A percentile compares a stretch with the other conserved stretches of the same genome.
These are phyloP conservation scores for Bruguiera sexangula DNA, from an alignment of 345 rosid species.

Conservation along the genomic window DNA sequence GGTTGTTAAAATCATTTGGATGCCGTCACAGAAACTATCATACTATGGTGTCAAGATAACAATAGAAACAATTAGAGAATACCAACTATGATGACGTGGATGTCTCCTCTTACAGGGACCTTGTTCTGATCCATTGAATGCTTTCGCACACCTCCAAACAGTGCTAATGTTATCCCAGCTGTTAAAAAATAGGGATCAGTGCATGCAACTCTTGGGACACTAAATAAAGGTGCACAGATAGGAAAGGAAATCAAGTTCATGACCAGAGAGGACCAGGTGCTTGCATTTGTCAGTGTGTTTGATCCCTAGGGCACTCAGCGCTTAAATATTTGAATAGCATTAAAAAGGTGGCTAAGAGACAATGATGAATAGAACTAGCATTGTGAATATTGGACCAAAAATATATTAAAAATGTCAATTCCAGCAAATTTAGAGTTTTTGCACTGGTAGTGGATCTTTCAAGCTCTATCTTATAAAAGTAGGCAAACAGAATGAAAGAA, in stretches of 20 bases:
- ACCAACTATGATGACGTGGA: conserved; percentile 96
- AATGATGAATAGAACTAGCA: not conserved
- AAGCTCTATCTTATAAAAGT: not conserved
- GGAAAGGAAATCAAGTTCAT: not conserved
- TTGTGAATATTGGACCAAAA: not conserved
- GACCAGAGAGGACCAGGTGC: conserved; percentile 4
- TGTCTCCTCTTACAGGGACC: conserved; percentile 99
- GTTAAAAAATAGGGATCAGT: conserved; percentile 23
- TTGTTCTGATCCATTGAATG: conserved; percentile 82
- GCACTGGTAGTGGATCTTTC: not conserved
- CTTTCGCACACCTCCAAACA: conserved; percentile 96
- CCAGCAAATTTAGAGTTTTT: not conserved
- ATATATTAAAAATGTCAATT: conserved; percentile 1
- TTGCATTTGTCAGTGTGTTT: too few species aligned
- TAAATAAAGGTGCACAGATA: not conserved
- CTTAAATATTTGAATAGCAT: not conserved
- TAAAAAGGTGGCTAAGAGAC: not conserved
- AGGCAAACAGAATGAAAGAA: not conserved
- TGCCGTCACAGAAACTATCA: not conserved
- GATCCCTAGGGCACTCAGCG: too few species aligned
- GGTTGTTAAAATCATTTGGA: not conserved
- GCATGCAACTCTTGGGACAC: conserved; percentile 7
- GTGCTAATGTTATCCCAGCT: conserved; percentile 91
- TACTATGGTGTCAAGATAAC: not conserved
- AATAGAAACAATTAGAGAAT: conserved; percentile 26